These are phyloP conservation scores for Backusella mclennaniae DNA, from an alignment of 192 early-diverging fungal species.

Conservation along the genomic window DNA sequence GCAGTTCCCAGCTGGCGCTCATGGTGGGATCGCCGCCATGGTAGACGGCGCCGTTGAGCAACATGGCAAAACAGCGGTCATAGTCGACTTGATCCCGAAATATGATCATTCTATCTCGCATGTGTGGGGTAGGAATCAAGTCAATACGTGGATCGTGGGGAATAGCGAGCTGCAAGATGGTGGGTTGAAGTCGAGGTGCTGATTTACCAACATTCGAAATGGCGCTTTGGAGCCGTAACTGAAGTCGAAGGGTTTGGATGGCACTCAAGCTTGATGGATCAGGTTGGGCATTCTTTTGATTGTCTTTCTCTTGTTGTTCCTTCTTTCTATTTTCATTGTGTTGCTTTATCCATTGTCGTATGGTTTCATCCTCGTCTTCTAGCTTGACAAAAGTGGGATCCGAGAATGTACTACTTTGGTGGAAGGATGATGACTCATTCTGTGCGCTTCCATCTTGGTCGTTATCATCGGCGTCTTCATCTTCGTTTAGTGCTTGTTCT, in stretches of 20 bases:
- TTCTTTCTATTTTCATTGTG: background rate
- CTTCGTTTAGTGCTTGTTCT: background rate
- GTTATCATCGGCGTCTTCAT: background rate
- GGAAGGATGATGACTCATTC: background rate
- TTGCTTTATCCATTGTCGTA: background rate
- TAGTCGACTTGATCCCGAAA: slow-evolving; percentile 36
- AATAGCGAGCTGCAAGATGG: slow-evolving; percentile 34
- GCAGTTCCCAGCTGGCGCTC: slow-evolving; percentile 34
- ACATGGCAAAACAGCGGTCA: slow-evolving; percentile 33
- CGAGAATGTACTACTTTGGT: background rate
- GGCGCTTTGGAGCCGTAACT: slow-evolving; percentile 28
- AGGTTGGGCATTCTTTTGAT: background rate
- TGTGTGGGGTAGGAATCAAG: slow-evolving; percentile 36
- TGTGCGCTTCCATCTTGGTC: background rate
- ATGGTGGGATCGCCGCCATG: slow-evolving; percentile 41
- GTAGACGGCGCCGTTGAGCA: slow-evolving; percentile 25
- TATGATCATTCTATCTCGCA: slow-evolving; percentile 43
- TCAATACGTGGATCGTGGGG: slow-evolving; percentile 43
- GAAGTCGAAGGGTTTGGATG: slow-evolving; percentile 34
- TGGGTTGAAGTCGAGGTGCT: slow-evolving; percentile 25
- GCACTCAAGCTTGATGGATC: slow-evolving; percentile 21
- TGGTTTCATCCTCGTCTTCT: slow-evolving; percentile 3
- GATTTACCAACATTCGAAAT: slow-evolving; percentile 20
- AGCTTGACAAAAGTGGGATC: background rate
- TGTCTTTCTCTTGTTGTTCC: background rate